These are phyloP conservation scores for Anethum foeniculum DNA, from an alignment of 140 eudicot species.

Conservation along the genomic window DNA sequence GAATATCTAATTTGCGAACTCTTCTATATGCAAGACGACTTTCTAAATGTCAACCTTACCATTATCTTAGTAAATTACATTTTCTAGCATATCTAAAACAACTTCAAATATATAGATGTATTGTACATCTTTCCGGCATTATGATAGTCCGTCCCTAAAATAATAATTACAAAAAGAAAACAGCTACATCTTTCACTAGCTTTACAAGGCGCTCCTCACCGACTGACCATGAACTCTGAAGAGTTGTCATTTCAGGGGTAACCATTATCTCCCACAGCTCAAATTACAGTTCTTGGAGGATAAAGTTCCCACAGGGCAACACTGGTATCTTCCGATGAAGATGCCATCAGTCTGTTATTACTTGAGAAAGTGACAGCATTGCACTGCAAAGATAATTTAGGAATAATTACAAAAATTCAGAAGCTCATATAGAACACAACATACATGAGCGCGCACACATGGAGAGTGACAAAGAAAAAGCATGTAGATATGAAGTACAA, in stretches of 20 bases:
- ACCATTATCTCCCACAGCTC: background rate
- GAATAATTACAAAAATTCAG: background rate
- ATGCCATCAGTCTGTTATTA: slow-evolving; percentile 66
- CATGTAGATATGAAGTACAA: background rate
- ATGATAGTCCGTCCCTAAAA: background rate
- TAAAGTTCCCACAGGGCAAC: slow-evolving; percentile 89
- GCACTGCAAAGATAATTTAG: slow-evolving; percentile 38
- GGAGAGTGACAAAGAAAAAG: background rate
- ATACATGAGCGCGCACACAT: background rate
- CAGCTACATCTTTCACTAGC: background rate
- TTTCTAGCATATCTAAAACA: background rate
- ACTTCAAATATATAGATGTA: background rate
- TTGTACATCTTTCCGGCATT: background rate
- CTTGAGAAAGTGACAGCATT: slow-evolving; percentile 65
- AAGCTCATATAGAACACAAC: background rate
- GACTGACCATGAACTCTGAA: background rate
- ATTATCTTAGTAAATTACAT: background rate
- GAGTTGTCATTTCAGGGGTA: background rate
- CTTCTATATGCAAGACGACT: background rate
- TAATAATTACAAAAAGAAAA: background rate
- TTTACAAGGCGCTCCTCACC: background rate
- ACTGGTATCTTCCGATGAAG: slow-evolving; percentile 76
- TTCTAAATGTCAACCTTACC: background rate
- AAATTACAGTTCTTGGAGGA: slow-evolving; percentile 35
- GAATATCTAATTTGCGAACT: too few relatives aligned